Base-by-base conservation (phyloP, 1,284 basidiomycete species). In the Boletellus deceptivus region DNA sequence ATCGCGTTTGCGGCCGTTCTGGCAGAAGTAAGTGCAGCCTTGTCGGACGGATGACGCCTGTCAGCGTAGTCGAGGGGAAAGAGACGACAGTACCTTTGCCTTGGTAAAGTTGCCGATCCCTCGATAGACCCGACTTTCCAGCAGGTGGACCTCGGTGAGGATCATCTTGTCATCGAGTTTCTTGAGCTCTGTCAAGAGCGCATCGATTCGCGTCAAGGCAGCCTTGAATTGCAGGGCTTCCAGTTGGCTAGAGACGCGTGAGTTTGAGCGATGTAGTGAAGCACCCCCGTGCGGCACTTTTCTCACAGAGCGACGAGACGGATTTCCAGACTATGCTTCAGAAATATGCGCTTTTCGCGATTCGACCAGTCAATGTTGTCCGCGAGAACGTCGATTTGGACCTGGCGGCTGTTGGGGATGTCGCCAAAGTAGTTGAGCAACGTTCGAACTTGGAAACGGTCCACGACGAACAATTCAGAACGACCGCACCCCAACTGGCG, bases 131-230 rank as follows among this genome's bases (percentile, higher is more conserved):
- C 92, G 77, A 52, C 89, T 92, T 71, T 99, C 96, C 27, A 98
- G 80, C 8, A 98, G 78, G 64, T 97, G 94, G 0, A 98, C 95
- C 68, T 99, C 96, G 2, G 95, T 98, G 20, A 99, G 78, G 59
- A 98, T 91, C 82, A 97, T 91, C 78, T 98, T 99, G 76, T 98
- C 96, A 68, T 99, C 96, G 20, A 99, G 75, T 40, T 88, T 84
- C 72, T 93, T 93, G 41, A 99, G 81, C 69, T 98, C 96, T 8
- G 86, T 88, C 25, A 98, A 79, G 16, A 99, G 79, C 0, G 78
- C 76, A 55, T 94, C 93, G 56, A 98, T 95, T 52, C 94, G 80
- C 0, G 80, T 67, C 9, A 98, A 76, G 0, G 96, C 93, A 0
- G 84, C 79, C 61, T 89, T 86, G 74, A 86, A 92, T 61, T 89